Base-by-base conservation (phyloP, 2,329 filamentous ascomycete species). In the Rutstroemia sp. region DNA sequence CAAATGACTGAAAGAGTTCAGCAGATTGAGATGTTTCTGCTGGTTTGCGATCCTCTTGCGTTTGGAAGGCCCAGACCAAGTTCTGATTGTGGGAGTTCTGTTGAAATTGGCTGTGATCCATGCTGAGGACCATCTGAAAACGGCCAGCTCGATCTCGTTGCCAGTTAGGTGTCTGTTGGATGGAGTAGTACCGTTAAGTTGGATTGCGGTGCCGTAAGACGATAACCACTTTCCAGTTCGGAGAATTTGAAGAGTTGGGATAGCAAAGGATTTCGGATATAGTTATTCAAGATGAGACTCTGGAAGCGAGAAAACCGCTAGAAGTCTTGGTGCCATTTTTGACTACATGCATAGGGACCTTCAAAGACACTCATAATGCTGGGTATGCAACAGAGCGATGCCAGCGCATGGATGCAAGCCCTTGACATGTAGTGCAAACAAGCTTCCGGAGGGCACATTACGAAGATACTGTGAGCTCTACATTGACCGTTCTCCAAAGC, bases 401-500 rank as follows among this genome's bases (percentile, higher is more conserved):
- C 62, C 66, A 68, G 52, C 66, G 63, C 67, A 69, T 66, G 62
- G 62, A 44, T 58, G 47, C 61, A 64, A 65, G 60, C 60, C 25
- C 58, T 57, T 59, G 60, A 61, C 56, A 56, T 58, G 61, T 65
- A 58, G 61, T 65, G 63, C 66, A 65, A 61, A 59, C 59, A 62
- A 59, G 64, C 65, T 67, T 65, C 64, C 64, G 64, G 67, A 58
- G 61, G 52, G 59, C 49, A 64, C 62, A 67, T 63, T 30, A 19
- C 30, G 39, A 56, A 52, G 37, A 41, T 21, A 56, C 37, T 53
- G 54, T 56, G 49, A 52, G 53, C 53, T 56, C 42, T 56, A 48
- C 41, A 48, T 47, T 56, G 12, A 48, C 49, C 42, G 21, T 47
- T 56, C 54, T 47, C 27, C 37, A 54, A 54, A 64, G 66, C 64